phyloP scores from a whole-genome alignment of 345 rosid species.

The Nephelium lappaceum region DNA sequence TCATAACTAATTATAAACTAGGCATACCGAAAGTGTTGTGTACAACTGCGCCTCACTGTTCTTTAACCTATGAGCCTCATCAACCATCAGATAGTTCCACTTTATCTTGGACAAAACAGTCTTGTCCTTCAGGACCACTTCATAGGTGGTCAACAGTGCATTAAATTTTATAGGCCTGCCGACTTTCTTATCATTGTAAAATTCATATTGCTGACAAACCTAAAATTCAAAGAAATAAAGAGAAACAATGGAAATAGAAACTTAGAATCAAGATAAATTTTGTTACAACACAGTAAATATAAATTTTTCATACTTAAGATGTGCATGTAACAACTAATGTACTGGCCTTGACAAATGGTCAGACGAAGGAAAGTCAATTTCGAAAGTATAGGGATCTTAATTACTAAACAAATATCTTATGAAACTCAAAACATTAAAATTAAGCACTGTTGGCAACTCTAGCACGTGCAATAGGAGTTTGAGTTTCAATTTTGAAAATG shows the following conservation, averaged over 20 bases:
- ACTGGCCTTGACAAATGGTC: background rate
- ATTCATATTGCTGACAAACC: constrained; percentile 98
- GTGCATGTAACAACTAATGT: background rate
- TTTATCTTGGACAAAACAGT: constrained; percentile 89
- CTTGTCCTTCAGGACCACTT: constrained; percentile 96
- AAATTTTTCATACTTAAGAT: background rate
- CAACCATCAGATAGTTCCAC: constrained; percentile 99
- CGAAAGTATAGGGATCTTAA: background rate
- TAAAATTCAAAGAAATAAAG: constrained; percentile 33
- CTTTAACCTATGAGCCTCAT: constrained; percentile 98
- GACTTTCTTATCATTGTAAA: constrained; percentile 81
- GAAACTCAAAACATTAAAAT: background rate
- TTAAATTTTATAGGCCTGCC: constrained; percentile 89
- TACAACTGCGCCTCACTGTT: constrained; percentile 98
- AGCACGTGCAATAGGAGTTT: background rate
- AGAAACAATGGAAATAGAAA: constrained; percentile 2
- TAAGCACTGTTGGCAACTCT: background rate
- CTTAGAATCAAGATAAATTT: background rate
- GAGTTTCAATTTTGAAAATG: background rate
- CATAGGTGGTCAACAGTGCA: constrained; percentile 90
- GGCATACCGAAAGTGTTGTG: constrained; percentile 79
- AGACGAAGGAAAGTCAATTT: background rate
- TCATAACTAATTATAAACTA: constrained; percentile 18
- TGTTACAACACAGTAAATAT: background rate
- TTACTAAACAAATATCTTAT: background rate